Evolutionary conservation across 2,329 filamentous ascomycete species (phyloP).

Genomic region (Verticillium nubilum): DNA sequence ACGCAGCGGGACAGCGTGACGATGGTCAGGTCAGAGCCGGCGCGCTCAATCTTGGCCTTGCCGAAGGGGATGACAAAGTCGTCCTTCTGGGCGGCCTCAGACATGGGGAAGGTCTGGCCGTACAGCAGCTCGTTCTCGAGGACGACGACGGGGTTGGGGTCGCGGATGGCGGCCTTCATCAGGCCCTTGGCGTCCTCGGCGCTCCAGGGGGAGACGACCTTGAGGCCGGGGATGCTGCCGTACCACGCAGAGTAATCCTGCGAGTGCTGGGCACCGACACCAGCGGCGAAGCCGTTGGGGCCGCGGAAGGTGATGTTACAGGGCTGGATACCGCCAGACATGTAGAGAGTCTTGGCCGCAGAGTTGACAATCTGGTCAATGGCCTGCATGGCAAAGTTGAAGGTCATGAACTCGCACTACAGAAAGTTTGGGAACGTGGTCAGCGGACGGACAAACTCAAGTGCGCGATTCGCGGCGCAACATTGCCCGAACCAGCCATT

Average conservation of each 20-base stretch:
- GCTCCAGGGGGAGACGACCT: slow-evolving; percentile 95
- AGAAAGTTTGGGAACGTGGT: background rate
- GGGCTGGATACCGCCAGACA: slow-evolving; percentile 98
- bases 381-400: slow-evolving; percentile 99
- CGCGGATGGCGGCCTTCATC: slow-evolving; percentile 93
- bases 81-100: slow-evolving; percentile 88
- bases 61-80: slow-evolving; percentile 97
- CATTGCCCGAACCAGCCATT: background rate
- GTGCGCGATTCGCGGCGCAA: background rate
- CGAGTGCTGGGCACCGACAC: slow-evolving; percentile 96
- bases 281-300: slow-evolving; percentile 94
- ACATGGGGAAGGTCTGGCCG: slow-evolving; percentile 94
- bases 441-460: slow-evolving; percentile 4
- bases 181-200: slow-evolving; percentile 98
- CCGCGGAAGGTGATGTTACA: slow-evolving; percentile 99
- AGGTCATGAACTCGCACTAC: slow-evolving; percentile 99
- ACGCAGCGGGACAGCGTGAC: slow-evolving; percentile 94
- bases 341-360: slow-evolving; percentile 97
- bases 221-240: slow-evolving; percentile 93
- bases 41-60: slow-evolving; percentile 98
- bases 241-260: slow-evolving; percentile 99
- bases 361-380: slow-evolving; percentile 99
- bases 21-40: slow-evolving; percentile 92
- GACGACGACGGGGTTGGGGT: slow-evolving; percentile 93
- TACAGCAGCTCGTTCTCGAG: slow-evolving; percentile 90